Base-by-base conservation (phyloP, 176 grass and related monocot genomes). In the Carex kokanica region DNA sequence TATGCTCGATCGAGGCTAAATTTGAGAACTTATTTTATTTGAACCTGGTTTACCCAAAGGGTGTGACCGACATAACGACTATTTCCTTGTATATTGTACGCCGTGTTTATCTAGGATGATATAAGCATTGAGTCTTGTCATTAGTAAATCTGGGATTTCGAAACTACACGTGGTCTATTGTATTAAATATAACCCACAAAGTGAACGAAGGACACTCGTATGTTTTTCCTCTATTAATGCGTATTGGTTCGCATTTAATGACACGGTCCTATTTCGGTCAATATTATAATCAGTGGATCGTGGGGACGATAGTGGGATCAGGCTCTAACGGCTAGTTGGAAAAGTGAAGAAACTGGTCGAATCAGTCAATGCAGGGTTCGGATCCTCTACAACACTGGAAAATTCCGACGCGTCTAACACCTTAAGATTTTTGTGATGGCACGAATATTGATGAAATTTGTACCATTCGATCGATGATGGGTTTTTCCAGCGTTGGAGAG, bases 251-350 rank as follows among this genome's bases (percentile, higher is more conserved):
- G 31, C n/a, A 75, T 20, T n/a, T 53, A 75, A 75, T 75, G 1
- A 9, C 0, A 0, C 12, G 23, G 0, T 29, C 72, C 45, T 5
- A 5, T 53, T 62, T 1, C 31, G 29, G 52, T 23, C 45, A 61
- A 80, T 23, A n/a, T 51, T 52, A 49, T 25, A 25, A 82, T 49
- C 0, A 24, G 3, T 7, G 8, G 21, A 82, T 82, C 38, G 79
- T 82, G 79, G 79, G 57, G 0, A 14, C 0, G 38, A 25, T 64
- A 13, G 60, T 64, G 60, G 78, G 34, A 6, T 27, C 79, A 27
- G 60, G 43, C 41, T 66, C 38, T 65, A 82, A 82, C 79, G 79
- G 79, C 79, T 82, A 82, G 79, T 82, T 82, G 55, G n/a, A 66
- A 49, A 64, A 20, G 58, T 49, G 0, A 20, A 0, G 20, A 49